Base-by-base conservation (phyloP, 2,329 filamentous ascomycete genomes). In the Phialophora tarda region DNA sequence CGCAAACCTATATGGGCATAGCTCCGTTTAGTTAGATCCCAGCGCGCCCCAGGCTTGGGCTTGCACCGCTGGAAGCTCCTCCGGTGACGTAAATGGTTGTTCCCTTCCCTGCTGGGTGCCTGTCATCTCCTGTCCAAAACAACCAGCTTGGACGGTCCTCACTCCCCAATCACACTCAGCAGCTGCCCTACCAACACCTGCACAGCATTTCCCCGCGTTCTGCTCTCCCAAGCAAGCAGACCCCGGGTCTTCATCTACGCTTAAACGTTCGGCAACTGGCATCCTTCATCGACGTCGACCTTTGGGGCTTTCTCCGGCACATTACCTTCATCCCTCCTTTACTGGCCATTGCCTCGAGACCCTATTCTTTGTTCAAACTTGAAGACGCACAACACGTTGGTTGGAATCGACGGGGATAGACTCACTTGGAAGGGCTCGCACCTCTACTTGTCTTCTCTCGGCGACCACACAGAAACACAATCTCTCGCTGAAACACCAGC, bases 281-380 rank as follows among this genome's bases (percentile, higher is more conserved):
- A 32, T 34, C 66, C 56, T 51, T 59, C 59, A 23, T 47, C 28
- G 5, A 41, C 44, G 11, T 66, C 53, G 63, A 60, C 63, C 59
- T 63, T 34, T 68, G 54, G 63, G 59, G 38, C 34, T 57, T 56
- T 65, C 51, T 64, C 63, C 63, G 60, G 61, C 38, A 66, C 57
- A 60, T 30, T 11, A 38, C 34, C 59, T 38, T 61, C 48, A 17
- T 58, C 56, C 56, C 44, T 59, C 34, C 59, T 44, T 57, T 32
- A 50, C 47, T 48, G 48, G 50, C 47, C 44, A 50, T 47, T 63
- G 51, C 53, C 48, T 64, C 57, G 57, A 55, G 50, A n/a, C 44
- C 44, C 28, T 26, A 8, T 30, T 54, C 41, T 26, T 50, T 24
- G 14, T 53, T 30, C 24, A 17, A 62, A 48, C 54, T 54, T 44